A percentile compares a stretch with the other conserved stretches of the same genome.
Conservation (phyloP, 208 protist species). For the Angomonas deanei region DNA sequence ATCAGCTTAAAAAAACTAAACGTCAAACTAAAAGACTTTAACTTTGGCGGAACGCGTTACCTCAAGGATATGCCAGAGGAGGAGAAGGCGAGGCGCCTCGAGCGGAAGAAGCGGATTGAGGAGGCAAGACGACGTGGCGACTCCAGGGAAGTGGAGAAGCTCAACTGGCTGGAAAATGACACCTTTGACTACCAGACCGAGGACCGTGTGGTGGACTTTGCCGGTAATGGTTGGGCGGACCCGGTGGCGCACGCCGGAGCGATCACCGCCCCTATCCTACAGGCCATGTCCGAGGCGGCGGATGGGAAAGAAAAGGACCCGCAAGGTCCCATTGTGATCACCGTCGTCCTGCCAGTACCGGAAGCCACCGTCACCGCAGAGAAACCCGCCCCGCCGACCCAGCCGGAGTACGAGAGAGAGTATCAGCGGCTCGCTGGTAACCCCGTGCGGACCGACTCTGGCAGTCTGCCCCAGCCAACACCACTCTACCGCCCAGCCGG, state of each 20-base stretch:
- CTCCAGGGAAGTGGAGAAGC: not conserved
- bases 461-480: too few species aligned
- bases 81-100: slow-evolving; percentile 53
- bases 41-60: slow-evolving; percentile 88
- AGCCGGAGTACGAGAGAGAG: not conserved
- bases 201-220: slow-evolving; percentile 63
- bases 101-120: slow-evolving; percentile 55
- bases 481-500: too few species aligned
- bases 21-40: slow-evolving; percentile 89
- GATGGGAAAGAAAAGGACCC: not conserved
- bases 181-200: slow-evolving; percentile 88
- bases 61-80: slow-evolving; percentile 83
- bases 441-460: too few species aligned
- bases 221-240: slow-evolving; percentile 22
- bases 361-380: not conserved
- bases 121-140: slow-evolving; percentile 37
- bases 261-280: not conserved
- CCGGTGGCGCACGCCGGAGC: slow-evolving; percentile 41
- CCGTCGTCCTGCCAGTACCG: not conserved
- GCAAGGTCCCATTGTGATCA: not conserved
- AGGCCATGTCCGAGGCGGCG: not conserved
- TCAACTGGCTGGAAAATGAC: slow-evolving; percentile 73
- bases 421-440: not conserved
- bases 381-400: not conserved
- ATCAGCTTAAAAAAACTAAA: slow-evolving; percentile 84